A percentile compares a stretch with the other conserved stretches of the same genome.
These are phyloP conservation scores for Sphaceloma murrayae DNA, from an alignment of 2,329 filamentous ascomycete genomes.

Conservation along the genomic window DNA sequence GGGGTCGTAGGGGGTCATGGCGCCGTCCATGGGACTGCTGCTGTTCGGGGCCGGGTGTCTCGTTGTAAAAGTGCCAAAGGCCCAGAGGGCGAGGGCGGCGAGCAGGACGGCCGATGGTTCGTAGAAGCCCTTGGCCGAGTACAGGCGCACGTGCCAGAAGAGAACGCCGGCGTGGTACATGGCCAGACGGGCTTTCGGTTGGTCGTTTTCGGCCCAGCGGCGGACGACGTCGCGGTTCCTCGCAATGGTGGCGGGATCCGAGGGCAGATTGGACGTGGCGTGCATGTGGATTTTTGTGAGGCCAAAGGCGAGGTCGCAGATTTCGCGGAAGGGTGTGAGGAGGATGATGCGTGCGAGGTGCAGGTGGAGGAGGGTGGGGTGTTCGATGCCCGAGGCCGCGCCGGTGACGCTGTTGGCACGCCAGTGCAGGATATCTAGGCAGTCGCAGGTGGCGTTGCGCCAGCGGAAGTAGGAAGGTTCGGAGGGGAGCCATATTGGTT, in stretches of 20 bases:
- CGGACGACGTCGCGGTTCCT: slow-evolving; percentile 29
- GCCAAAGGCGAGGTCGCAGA: slow-evolving; percentile 35
- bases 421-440: slow-evolving; percentile 50
- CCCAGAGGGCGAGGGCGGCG: slow-evolving; percentile 56
- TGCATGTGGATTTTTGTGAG: slow-evolving; percentile 22
- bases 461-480: slow-evolving; percentile 41
- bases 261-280: slow-evolving; percentile 8
- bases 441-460: slow-evolving; percentile 40
- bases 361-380: slow-evolving; percentile 47
- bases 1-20: slow-evolving; percentile 81
- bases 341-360: slow-evolving; percentile 47
- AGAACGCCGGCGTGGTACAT: slow-evolving; percentile 45
- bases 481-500: slow-evolving; percentile 37
- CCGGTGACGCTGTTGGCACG: slow-evolving; percentile 45
- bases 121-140: slow-evolving; percentile 45
- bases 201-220: slow-evolving; percentile 43
- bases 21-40: slow-evolving; percentile 58
- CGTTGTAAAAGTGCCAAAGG: slow-evolving; percentile 34
- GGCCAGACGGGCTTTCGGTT: slow-evolving; percentile 49
- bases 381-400: slow-evolving; percentile 42
- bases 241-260: slow-evolving; percentile 14
- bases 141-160: slow-evolving; percentile 45
- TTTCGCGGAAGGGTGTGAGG: slow-evolving; percentile 40
- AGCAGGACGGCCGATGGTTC: slow-evolving; percentile 58
- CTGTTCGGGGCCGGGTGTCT: slow-evolving; percentile 33